Conservation (phyloP, 768 basidiomycete species). For the Podaxis carcinomalis region DNA sequence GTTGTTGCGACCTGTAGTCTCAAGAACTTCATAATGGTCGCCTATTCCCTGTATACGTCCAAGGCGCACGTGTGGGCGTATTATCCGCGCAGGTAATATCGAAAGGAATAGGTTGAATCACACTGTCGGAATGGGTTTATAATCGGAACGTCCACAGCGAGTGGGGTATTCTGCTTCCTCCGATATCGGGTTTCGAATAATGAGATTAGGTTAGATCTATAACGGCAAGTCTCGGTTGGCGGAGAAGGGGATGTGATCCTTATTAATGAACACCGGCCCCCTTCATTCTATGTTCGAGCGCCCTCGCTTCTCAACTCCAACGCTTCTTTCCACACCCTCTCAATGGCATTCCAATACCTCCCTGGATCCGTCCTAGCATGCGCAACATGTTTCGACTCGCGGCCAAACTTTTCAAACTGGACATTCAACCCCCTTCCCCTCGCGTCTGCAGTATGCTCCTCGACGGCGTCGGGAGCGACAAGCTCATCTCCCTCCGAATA, state of each 20-base stretch:
- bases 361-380: slow-evolving; percentile 40
- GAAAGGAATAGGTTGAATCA: no score
- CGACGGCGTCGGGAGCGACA: slow-evolving; percentile 31
- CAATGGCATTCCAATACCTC: slow-evolving; percentile 39
- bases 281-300: background rate
- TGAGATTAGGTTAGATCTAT: no score
- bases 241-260: background rate
- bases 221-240: background rate
- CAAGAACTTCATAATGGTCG: no score
- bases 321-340: slow-evolving; percentile 32
- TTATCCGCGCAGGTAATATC: no score
- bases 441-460: slow-evolving; percentile 30
- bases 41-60: no score
- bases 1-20: no score
- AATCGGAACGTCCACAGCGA: no score
- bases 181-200: no score
- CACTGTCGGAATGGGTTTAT: no score
- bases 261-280: background rate
- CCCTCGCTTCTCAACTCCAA: background rate
- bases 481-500: slow-evolving; percentile 40
- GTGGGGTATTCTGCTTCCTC: no score
- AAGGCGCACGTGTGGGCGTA: no score
- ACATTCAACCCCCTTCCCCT: slow-evolving; percentile 29
- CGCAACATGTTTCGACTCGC: slow-evolving; percentile 38
- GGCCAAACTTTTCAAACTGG: slow-evolving; percentile 29